These are phyloP conservation scores for Aristolochia californica DNA, from an alignment of 164 flowering plant species.

Conservation along the genomic window DNA sequence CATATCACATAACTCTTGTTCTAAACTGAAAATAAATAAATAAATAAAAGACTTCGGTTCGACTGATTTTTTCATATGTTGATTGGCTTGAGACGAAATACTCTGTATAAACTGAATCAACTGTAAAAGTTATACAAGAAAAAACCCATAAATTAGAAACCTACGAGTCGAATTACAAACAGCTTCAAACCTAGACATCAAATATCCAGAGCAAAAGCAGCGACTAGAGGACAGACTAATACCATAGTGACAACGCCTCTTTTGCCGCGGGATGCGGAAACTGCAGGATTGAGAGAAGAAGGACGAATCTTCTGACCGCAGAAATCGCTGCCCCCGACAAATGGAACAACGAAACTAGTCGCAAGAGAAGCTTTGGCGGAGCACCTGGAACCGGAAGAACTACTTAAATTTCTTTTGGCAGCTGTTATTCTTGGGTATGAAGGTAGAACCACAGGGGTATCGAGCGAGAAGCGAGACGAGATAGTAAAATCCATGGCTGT, in stretches of 20 bases:
- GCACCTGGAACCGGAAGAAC: slow-evolving; percentile 6
- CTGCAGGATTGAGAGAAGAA: slow-evolving; percentile 8
- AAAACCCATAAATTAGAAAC: not conserved
- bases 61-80: too few relatives aligned
- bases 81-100: too few relatives aligned
- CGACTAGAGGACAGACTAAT: slow-evolving; percentile 1
- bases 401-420: slow-evolving; percentile 7
- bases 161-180: not conserved
- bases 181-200: not conserved
- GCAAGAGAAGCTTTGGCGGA: slow-evolving; percentile 30
- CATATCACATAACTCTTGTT: too few relatives aligned
- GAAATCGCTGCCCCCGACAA: slow-evolving; percentile 50
- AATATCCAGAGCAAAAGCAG: not conserved
- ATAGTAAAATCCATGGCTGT: slow-evolving; percentile 35
- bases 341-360: slow-evolving; percentile 30
- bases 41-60: too few relatives aligned
- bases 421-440: slow-evolving; percentile 10
- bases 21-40: too few relatives aligned
- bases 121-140: not conserved
- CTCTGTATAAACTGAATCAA: not conserved
- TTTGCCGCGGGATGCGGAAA: slow-evolving; percentile 32
- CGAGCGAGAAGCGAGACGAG: slow-evolving; percentile 31
- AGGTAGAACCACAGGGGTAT: slow-evolving; percentile 14
- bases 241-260: slow-evolving; percentile 84
- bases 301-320: slow-evolving; percentile 53